These are phyloP conservation scores for Echinochloa phyllopogon DNA, from an alignment of 176 grass and related monocot genomes.

Conservation along the genomic window DNA sequence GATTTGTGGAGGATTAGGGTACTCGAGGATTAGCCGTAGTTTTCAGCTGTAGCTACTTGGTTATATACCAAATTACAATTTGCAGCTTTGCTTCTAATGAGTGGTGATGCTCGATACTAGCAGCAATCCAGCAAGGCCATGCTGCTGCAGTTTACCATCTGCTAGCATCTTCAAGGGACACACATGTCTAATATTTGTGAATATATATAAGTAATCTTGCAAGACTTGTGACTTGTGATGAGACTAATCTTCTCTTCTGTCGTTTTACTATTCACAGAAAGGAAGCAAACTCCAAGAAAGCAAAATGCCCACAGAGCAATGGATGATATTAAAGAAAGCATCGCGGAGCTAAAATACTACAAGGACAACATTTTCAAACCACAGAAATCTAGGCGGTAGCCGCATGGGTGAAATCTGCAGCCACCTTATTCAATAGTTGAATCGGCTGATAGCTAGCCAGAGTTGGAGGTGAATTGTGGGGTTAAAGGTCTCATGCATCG, in stretches of 20 bases:
- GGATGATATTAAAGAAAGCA: slow-evolving; percentile 94
- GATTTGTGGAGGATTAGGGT: no score
- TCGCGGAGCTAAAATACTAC: slow-evolving; percentile 77
- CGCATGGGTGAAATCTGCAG: not conserved
- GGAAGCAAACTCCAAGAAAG: slow-evolving; percentile 69
- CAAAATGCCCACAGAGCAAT: slow-evolving; percentile 80
- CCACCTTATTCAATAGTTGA: not conserved
- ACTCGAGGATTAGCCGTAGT: no score
- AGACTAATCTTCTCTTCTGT: slow-evolving; percentile 26
- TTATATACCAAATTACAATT: not conserved
- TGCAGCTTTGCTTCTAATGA: not conserved
- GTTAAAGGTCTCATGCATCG: not conserved
- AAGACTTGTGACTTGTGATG: not conserved
- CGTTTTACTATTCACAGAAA: slow-evolving; percentile 50
- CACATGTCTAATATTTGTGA: not conserved
- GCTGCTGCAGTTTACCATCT: not conserved
- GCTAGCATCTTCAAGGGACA: not conserved
- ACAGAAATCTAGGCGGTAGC: slow-evolving; percentile 50
- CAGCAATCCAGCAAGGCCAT: not conserved
- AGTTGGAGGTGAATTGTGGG: not conserved
- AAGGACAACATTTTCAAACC: slow-evolving; percentile 85
- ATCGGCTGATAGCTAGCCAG: not conserved
- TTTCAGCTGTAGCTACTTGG: not conserved
- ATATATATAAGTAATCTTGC: not conserved
- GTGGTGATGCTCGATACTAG: not conserved